Evolutionary conservation across 352 stramenopile species (phyloP).

Genomic region (Globisporangium acanthophoron): DNA sequence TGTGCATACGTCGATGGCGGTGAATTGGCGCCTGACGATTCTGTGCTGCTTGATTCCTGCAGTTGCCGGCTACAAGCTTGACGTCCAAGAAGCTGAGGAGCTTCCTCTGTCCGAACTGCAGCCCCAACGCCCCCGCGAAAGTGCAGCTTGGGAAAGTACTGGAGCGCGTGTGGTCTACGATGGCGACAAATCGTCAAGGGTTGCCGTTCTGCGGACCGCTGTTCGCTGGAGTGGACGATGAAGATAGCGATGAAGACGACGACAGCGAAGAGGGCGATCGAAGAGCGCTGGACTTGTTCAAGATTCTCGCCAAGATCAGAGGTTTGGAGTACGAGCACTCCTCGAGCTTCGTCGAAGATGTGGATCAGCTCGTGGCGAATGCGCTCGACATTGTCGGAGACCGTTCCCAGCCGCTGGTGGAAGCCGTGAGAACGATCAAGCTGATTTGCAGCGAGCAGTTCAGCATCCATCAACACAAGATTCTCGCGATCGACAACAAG

Average conservation of each 20-base stretch:
- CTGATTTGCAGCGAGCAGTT: slow-evolving; percentile 79
- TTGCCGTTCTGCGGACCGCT: slow-evolving; percentile 78
- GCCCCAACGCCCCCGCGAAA: slow-evolving; percentile 42
- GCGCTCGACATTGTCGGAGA: slow-evolving; percentile 55
- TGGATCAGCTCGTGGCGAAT: slow-evolving; percentile 57
- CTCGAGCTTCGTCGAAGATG: slow-evolving; percentile 51
- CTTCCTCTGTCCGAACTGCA: slow-evolving; percentile 73
- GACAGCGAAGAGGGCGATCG: slow-evolving; percentile 4
- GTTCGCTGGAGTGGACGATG: slow-evolving; percentile 50
- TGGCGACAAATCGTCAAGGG: slow-evolving; percentile 82
- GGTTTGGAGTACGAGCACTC: slow-evolving; percentile 67
- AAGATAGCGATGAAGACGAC: slow-evolving; percentile 13
- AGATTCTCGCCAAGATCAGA: slow-evolving; percentile 66
- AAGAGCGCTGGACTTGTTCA: slow-evolving; percentile 55
- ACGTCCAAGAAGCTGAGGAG: slow-evolving; percentile 57
- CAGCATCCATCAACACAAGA: slow-evolving; percentile 55
- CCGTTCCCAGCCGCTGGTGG: slow-evolving; percentile 53
- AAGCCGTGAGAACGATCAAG: slow-evolving; percentile 63
- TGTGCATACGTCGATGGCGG: too few relatives aligned
- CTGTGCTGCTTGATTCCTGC: neutral
- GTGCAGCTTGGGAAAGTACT: slow-evolving; percentile 72
- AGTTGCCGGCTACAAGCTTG: slow-evolving; percentile 60
- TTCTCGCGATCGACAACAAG: slow-evolving; percentile 58
- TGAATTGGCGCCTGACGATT: neutral
- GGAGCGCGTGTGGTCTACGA: slow-evolving; percentile 80